Evolutionary conservation across 2,329 filamentous ascomycete genomes (phyloP).

Genomic region (Fusarium sp.): DNA sequence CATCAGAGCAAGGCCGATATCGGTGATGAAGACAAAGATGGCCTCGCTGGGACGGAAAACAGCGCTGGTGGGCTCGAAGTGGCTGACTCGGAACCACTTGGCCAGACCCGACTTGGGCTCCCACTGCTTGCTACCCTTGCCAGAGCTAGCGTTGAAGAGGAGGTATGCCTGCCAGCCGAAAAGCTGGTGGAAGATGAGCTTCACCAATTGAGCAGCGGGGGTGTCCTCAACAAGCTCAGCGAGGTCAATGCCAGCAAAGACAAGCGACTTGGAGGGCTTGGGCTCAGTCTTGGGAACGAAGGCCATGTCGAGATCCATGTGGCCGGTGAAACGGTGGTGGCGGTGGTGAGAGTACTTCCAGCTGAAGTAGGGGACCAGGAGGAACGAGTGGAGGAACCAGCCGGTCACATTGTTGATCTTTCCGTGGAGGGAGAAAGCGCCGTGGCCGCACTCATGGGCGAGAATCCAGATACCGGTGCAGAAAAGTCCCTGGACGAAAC

Average conservation of each 20-base stretch:
- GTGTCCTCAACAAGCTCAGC: constrained; percentile 73
- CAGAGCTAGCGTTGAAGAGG: constrained; percentile 68
- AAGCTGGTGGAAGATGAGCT: constrained; percentile 72
- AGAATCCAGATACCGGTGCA: constrained; percentile 79
- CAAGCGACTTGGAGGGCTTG: constrained; percentile 52
- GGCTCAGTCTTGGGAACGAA: constrained; percentile 68
- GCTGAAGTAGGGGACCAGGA: constrained; percentile 78
- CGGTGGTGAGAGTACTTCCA: constrained; percentile 79
- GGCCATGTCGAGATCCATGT: constrained; percentile 76
- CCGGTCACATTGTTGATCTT: constrained; percentile 72
- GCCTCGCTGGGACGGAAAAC: constrained; percentile 72
- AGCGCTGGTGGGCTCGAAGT: constrained; percentile 72
- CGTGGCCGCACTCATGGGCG: constrained; percentile 79
- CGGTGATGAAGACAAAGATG: constrained; percentile 68
- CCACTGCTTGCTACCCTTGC: constrained; percentile 62
- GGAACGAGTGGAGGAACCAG: constrained; percentile 73
- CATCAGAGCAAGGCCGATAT: constrained; percentile 69
- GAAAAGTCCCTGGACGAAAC: constrained; percentile 73
- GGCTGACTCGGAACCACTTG: constrained; percentile 63
- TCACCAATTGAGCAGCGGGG: constrained; percentile 67
- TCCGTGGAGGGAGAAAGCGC: constrained; percentile 71
- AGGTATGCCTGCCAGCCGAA: constrained; percentile 76
- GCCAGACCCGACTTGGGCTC: constrained; percentile 48
- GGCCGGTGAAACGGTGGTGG: constrained; percentile 77
- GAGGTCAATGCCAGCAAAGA: constrained; percentile 58